Base-by-base conservation (phyloP, 2,329 filamentous ascomycete genomes). In the Paraphaeosphaeria minitans region DNA sequence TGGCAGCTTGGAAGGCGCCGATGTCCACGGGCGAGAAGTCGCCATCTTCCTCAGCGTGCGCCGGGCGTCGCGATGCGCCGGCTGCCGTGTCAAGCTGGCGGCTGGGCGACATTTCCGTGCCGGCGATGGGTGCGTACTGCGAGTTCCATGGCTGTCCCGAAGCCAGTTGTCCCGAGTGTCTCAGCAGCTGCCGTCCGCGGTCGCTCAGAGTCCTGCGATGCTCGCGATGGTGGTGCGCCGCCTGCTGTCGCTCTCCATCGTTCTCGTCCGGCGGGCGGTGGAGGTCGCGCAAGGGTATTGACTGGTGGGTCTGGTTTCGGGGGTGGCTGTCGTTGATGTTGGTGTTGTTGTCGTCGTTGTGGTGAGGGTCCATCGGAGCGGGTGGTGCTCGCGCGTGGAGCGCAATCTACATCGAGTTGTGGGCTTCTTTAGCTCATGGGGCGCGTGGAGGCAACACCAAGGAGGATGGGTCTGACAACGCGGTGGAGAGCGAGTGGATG, bases 211-310 rank as follows among this genome's bases (percentile, higher is more conserved):
- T 81, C 42, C 79, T 70, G 55, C 78, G 71, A 63, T 80, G 78
- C 58, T 75, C 69, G 55, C 78, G 71, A 64, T 80, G 78, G 57
- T 75, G 70, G 55, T 74, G 66, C 49, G 69, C 68, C 49, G 65
- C 62, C 19, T 67, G 65, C 19, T 68, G 63, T 53, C 70, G 64
- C 51, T 69, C 69, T 57, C 66, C 59, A 29, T 71, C 62, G 49
- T 74, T 58, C 37, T 75, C 66, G 60, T 77, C 76, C 22, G 74
- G 75, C 61, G 75, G 76, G 49, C 74, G 75, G 63, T 75, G 75
- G 59, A 82, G 76, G 66, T 81, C 85, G 75, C 88, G 88, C 58
- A 94, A 81, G 59, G 89, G 90, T 78, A 95, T 93, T 62, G 89
- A 88, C 69, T 85, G 84, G 59, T 82, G 79, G 58, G 79, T 77